Evolutionary conservation across 805 yeast species (phyloP).

Genomic region (Saccharomycopsis synnaedendra): DNA sequence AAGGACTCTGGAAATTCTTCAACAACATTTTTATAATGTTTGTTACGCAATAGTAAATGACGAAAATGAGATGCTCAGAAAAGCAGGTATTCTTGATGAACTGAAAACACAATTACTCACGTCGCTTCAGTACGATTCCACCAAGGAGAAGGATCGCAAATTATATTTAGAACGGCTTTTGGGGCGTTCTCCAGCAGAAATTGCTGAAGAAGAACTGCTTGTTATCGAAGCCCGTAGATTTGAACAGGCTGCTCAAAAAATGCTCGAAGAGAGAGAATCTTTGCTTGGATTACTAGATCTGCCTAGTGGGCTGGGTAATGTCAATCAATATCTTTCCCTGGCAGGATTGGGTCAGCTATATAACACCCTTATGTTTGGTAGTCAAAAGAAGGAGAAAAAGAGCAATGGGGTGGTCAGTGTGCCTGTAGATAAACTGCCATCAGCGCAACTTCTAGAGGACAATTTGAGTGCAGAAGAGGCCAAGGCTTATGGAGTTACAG

Average conservation of each 20-base stretch:
- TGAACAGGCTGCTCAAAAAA: constrained; percentile 84
- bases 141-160: constrained; percentile 70
- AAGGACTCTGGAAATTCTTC: constrained; percentile 66
- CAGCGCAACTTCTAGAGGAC: constrained; percentile 31
- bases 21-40: constrained; percentile 67
- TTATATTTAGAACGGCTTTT: constrained; percentile 66
- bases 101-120: constrained; percentile 42
- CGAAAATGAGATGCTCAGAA: constrained; percentile 21
- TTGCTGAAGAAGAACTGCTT: constrained; percentile 93
- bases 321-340: constrained; percentile 67
- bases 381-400: constrained; percentile 45
- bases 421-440: neutral
- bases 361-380: constrained; percentile 60
- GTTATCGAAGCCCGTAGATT: constrained; percentile 88
- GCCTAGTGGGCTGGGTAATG: constrained; percentile 62
- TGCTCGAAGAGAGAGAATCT: constrained; percentile 72
- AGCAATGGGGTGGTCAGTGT: constrained; percentile 17
- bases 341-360: constrained; percentile 85
- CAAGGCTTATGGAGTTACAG: constrained; percentile 70
- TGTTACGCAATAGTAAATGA: constrained; percentile 41
- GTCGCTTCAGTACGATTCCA: constrained; percentile 54
- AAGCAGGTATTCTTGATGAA: constrained; percentile 23
- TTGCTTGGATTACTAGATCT: constrained; percentile 73
- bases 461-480: constrained; percentile 68
- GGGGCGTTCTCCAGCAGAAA: constrained; percentile 86